Base-by-base conservation (phyloP, 495 filamentous ascomycete species). In the Penicillium canariense region DNA sequence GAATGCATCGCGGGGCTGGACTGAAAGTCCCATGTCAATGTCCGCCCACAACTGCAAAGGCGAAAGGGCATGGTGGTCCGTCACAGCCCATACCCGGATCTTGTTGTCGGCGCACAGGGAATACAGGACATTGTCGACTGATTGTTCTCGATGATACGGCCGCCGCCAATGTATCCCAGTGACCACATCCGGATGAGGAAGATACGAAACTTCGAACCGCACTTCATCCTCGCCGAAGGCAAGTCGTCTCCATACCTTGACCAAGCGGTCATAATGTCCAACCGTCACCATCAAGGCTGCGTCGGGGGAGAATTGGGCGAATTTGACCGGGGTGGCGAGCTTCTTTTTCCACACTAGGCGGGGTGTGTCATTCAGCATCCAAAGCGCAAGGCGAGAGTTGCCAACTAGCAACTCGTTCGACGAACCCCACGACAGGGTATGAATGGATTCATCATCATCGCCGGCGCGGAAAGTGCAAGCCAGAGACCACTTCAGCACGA, bases 241-340 rank as follows among this genome's bases (percentile, higher is more conserved):
- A 17, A 95, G 72, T 56, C 93, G 79, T 55, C 90, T 82, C 94
- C 94, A 99, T 64, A 97, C 80, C 71, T 97, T 99, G 44, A 93
- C 84, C 18, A 97, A 75, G 35, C 87, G 81, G 65, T 97, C 94
- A 65, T 89, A 84, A 42, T 74, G 73, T 28, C 90, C 90, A 8
- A 90, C 83, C 4, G 90, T 91, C 10, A 92, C 92, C 31, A 96
- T 87, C 27, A 96, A 80, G 7, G 83, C 83, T 17, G 87, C 90
- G 67, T 96, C 91, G 47, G 89, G 87, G 3, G 91, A 96, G 65
- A 97, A 87, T 17, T 79, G 78, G 5, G 90, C 94, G 40, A 88
- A 82, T 60, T 88, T 87, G 36, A 81, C 85, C 1, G 87, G 83
- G 59, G 77, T 91, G 2, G 90, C 86, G 8, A 97, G 75, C 26